These are phyloP conservation scores for Buddleja alternifolia DNA, from an alignment of 257 asterid species.

Conservation along the genomic window DNA sequence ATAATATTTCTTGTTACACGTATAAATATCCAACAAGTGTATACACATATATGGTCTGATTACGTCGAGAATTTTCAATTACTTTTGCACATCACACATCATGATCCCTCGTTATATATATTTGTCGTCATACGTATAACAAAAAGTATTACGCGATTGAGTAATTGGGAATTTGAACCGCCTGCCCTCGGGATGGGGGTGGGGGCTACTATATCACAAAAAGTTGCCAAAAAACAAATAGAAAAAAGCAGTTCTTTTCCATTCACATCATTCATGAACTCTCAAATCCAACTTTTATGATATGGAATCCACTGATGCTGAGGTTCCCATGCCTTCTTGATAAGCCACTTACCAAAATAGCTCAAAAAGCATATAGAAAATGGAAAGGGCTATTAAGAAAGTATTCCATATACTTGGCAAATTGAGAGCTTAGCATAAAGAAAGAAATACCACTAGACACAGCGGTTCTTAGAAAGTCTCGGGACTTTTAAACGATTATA, in stretches of 20 bases:
- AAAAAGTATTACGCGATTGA: too few relatives aligned
- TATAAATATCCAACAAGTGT: too few relatives aligned
- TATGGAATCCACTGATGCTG: constrained; percentile 47
- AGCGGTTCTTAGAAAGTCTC: too few relatives aligned
- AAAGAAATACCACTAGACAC: constrained; percentile 23
- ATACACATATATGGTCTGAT: too few relatives aligned
- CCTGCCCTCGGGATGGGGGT: too few relatives aligned
- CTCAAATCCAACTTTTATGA: constrained; percentile 45
- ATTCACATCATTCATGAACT: constrained; percentile 49
- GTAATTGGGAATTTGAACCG: too few relatives aligned
- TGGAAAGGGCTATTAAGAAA: constrained; percentile 30
- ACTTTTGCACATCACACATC: too few relatives aligned
- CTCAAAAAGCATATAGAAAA: constrained; percentile 27
- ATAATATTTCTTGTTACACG: too few relatives aligned
- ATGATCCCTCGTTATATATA: too few relatives aligned
- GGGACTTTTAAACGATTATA: too few relatives aligned
- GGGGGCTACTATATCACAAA: constrained; percentile 34
- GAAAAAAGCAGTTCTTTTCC: constrained; percentile 13
- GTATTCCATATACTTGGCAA: constrained; percentile 21
- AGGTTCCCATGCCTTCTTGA: constrained; percentile 47
- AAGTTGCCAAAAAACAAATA: constrained; percentile 32
- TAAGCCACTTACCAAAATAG: constrained; percentile 28
- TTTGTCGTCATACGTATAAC: too few relatives aligned
- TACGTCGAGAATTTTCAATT: too few relatives aligned
- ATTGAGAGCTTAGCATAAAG: constrained; percentile 38